Evolutionary conservation across 2,329 filamentous ascomycete species (phyloP), one percentile per base, ranked within the genome.

Genomic region (Aureobasidium sp.): DNA sequence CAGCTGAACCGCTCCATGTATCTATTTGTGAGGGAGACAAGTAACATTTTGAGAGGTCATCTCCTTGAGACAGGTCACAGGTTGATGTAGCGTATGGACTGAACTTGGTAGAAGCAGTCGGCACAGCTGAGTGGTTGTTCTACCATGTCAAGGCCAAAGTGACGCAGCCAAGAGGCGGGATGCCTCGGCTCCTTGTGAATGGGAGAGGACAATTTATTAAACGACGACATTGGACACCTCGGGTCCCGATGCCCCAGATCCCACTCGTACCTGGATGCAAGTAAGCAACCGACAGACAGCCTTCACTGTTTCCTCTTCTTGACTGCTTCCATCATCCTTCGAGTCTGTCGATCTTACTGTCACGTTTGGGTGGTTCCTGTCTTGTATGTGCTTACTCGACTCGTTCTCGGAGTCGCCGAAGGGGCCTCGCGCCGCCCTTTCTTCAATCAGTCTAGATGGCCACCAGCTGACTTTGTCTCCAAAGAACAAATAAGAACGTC

Each of bases 161-260:
- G 49, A 40, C 53, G 29, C 53, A 46, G 53, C 53, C 53, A 57
- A 57, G 53, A 57, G 19, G 53, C 40, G 38, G 53, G 40, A 46
- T 57, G 53, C 53, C 53, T 57, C 53, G 53, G 53, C 46, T 57
- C 27, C 53, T 37, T 46, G 53, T 57, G 53, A 57, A 4, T 33
- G 37, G 21, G 37, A 21, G 25, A 15, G 11, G 17, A 42, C 23
- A 54, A 54, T 31, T 45, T 45, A 57, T 35, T 11, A 35, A 45
- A 45, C 53, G 53, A 54, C 11, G 37, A 23, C 37, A 43, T 27
- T 35, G 31, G 15, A 45, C 17, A 25, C 53, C 53, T 57, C 53
- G 53, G 53, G 40, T 25, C 17, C 27, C 40, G 37, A 27, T 29
- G 45, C 19, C 11, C 21, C 31, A 33, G 31, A 50, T 33, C 25